Base-by-base conservation (phyloP, 352 stramenopile genomes). In the Phytophthora citrophthora region DNA sequence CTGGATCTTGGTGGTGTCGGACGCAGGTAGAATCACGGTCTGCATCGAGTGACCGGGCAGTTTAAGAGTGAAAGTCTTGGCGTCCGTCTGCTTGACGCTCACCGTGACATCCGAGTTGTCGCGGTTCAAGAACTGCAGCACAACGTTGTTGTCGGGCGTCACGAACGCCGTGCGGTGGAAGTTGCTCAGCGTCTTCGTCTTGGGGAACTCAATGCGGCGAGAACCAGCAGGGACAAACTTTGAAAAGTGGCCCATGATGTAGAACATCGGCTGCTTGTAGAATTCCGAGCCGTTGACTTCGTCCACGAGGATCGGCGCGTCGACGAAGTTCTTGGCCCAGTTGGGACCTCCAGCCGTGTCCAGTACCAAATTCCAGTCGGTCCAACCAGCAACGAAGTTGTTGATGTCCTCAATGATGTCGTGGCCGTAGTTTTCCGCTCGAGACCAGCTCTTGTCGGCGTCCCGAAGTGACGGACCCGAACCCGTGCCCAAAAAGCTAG, bases 371-470 rank as follows among this genome's bases (percentile, higher is more conserved):
- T 96, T 96, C 88, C 88, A 96, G 68, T 96, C 83, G 23, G 83
- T 88, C 86, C 88, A 96, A 0, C 84, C 83, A 1, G 48, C 48
- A 2, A 87, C 79, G 44, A 79, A 84, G 61, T 77, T 90, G 49
- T 88, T 89, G 34, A 94, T 55, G 55, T 96, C 84, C 49, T 86
- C 81, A 49, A 96, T 80, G 43, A 96, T 92, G 57, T 96, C 88
- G 54, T 86, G 81, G 6, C 74, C 77, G 54, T 91, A 87, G 53
- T 86, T 85, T 59, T 96, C 78, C 1, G 78, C 85, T 52, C 85
- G 72, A 29, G 68, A 74, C 83, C 84, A 93, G 51, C 70, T 77
- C 40, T 79, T 76, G 46, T 83, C 65, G 3, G 61, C 61, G 32
- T 86, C 75, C 12, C 50, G 68, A 15, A 86, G 68, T 36, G 77